Percentiles rank a stretch among this genome's conserved stretches.
Evolutionary conservation across 805 yeast genomes (phyloP).

Genomic region (Metschnikowia koreensis): DNA sequence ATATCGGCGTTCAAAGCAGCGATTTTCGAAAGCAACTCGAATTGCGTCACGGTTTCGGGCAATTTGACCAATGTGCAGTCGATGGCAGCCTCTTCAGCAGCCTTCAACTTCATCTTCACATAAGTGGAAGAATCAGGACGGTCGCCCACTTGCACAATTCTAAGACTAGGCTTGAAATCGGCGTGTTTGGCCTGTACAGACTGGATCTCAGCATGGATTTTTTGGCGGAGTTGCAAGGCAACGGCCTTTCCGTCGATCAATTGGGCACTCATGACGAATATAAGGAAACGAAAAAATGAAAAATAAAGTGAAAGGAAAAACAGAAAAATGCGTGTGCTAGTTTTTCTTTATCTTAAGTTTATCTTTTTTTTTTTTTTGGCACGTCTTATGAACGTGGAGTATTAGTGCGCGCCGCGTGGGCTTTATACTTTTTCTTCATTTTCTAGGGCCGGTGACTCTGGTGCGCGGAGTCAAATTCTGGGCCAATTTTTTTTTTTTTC

Average conservation of each 20-base stretch:
- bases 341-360: too few relatives aligned
- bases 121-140: conserved; percentile 81
- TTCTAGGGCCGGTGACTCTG: conserved; percentile 2
- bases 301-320: neutral
- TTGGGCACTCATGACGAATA: conserved; percentile 28
- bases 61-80: conserved; percentile 58
- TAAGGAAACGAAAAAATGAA: neutral
- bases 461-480: conserved; percentile 2
- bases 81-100: conserved; percentile 69
- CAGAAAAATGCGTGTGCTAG: neutral
- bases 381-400: neutral
- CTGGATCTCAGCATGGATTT: conserved; percentile 40
- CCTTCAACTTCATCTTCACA: conserved; percentile 76
- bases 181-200: conserved; percentile 45
- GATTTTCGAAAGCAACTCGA: conserved; percentile 53
- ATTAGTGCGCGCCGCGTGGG: neutral
- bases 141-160: conserved; percentile 74
- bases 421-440: neutral
- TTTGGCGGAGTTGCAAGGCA: conserved; percentile 38
- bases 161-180: conserved; percentile 60
- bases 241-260: conserved; percentile 46
- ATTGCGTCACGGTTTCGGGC: conserved; percentile 55
- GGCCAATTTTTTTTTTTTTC: neutral
- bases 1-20: conserved; percentile 55
- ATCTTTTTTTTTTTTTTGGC: neutral